Evolutionary conservation across 495 filamentous ascomycete genomes (phyloP), one percentile per base, ranked within the genome.

Genomic region (Annulohypoxylon maeteangense): DNA sequence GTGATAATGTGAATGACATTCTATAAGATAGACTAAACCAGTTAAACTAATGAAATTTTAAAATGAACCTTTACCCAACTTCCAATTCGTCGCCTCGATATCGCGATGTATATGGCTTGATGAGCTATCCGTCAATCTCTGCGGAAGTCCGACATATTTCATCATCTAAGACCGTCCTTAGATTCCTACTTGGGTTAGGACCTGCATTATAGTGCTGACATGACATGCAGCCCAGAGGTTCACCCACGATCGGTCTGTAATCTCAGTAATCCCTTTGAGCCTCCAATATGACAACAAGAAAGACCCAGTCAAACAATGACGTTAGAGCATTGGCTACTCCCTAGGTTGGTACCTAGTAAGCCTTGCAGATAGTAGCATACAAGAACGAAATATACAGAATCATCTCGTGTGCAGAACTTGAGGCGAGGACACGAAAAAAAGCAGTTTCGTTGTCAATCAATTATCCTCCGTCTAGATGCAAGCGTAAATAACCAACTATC

Each of bases 1-100:
- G 42, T 58, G 6, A 62, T 75, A 40, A 27, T 75, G 36, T 77
- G 75, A 36, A 61, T 8, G 22, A 18, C 25, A 0, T 11, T 34
- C 38, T 5, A 29, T 7, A 20, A 25, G 25, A 1, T 53, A 53
- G 25, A 53, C 16, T 53, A 51, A 40, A 40, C 36, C 36, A 40
- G 25, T 16, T 53, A 31, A 53, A 53, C 5, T 53, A 53, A 53
- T 29, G 25, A 53, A 53, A 31, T 29, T 29, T 31, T 31, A 14
- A 53, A 14, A 53, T 53, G 45, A 47, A 7, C 45, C 6, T 14
- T 53, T 31, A 27, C 14, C 48, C 2, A 29, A 4, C 25, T 4
- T 29, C 22, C 11, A 31, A 29, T 31, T 53, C 14, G 25, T 16
- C 20, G 10, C 3, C 3, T n/a, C 8, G 40, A 18, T 4, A n/a